A percentile compares a stretch with the other conserved stretches of the same genome.
These are phyloP conservation scores for Blakeslea trispora DNA, from an alignment of 371 early-diverging fungal species.

Conservation along the genomic window DNA sequence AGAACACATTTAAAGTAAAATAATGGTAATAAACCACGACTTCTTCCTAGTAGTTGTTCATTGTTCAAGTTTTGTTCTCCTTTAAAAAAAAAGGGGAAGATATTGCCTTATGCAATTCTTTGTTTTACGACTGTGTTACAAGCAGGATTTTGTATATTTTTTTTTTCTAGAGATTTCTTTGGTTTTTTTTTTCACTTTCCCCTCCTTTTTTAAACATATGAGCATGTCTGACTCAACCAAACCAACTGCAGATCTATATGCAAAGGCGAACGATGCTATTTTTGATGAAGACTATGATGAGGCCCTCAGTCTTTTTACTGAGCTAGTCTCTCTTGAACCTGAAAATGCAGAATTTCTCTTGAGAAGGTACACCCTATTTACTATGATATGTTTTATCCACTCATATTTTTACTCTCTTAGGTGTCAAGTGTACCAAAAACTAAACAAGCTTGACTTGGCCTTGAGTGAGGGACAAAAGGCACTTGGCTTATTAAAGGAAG, in stretches of 20 bases:
- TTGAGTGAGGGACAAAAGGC: conserved; percentile 67
- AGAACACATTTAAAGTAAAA: conserved; percentile 23
- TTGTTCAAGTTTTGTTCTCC: too few relatives aligned
- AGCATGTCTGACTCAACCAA: conserved; percentile 17
- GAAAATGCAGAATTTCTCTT: conserved; percentile 65
- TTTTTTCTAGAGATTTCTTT: conserved; percentile 1
- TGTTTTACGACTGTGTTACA: too few relatives aligned
- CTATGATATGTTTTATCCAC: background rate
- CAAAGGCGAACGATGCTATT: conserved; percentile 85
- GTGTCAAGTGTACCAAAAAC: conserved; percentile 63
- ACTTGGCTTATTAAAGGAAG: conserved; percentile 50
- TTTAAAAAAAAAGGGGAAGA: too few relatives aligned
- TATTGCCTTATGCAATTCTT: too few relatives aligned
- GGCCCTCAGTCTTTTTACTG: conserved; percentile 72
- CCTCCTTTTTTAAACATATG: conserved; percentile 7
- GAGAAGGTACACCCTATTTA: conserved; percentile 44
- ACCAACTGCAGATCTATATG: conserved; percentile 75
- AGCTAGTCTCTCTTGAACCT: conserved; percentile 80
- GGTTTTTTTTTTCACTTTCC: conserved; percentile 1
- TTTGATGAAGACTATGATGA: conserved; percentile 77
- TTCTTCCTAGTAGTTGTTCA: too few relatives aligned
- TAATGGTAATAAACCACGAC: too few relatives aligned
- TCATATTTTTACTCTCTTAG: conserved; percentile 31
- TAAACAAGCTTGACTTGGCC: conserved; percentile 58
- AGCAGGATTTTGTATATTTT: background rate